phyloP scores from a whole-genome alignment of 1,139 yeast genomes.

The Lodderomyces oxycetoniae region DNA sequence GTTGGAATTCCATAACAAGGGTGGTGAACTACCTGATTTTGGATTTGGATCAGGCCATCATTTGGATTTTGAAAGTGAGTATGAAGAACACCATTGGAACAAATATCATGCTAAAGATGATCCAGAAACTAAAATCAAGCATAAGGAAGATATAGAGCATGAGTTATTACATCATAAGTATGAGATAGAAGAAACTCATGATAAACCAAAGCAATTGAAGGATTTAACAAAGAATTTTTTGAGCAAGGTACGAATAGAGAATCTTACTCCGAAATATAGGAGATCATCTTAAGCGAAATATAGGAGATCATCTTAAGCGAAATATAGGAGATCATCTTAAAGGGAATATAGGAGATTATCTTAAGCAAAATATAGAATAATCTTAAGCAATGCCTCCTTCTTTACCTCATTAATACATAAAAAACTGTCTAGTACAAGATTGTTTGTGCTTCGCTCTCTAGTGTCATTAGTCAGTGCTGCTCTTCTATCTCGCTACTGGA shows the following conservation, averaged over 20 bases:
- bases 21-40: constrained; percentile 82
- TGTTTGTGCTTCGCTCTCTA: too few relatives aligned
- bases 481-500: too few relatives aligned
- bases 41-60: constrained; percentile 98
- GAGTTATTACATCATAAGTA: constrained; percentile 85
- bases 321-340: too few relatives aligned
- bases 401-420: too few relatives aligned
- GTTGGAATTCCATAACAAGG: constrained; percentile 53
- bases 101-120: constrained; percentile 76
- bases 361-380: too few relatives aligned
- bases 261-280: constrained; percentile 34
- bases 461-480: too few relatives aligned
- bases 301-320: too few relatives aligned
- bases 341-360: constrained; percentile 33
- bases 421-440: too few relatives aligned
- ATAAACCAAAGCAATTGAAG: constrained; percentile 43
- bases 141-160: constrained; percentile 87
- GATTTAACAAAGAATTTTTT: constrained; percentile 26
- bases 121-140: constrained; percentile 76
- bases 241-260: constrained; percentile 34
- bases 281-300: too few relatives aligned
- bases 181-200: constrained; percentile 68
- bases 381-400: too few relatives aligned
- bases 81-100: constrained; percentile 93
- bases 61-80: constrained; percentile 88